Conservation (phyloP, 83 land plant genomes). For the Diphasiastrum complanatum region DNA sequence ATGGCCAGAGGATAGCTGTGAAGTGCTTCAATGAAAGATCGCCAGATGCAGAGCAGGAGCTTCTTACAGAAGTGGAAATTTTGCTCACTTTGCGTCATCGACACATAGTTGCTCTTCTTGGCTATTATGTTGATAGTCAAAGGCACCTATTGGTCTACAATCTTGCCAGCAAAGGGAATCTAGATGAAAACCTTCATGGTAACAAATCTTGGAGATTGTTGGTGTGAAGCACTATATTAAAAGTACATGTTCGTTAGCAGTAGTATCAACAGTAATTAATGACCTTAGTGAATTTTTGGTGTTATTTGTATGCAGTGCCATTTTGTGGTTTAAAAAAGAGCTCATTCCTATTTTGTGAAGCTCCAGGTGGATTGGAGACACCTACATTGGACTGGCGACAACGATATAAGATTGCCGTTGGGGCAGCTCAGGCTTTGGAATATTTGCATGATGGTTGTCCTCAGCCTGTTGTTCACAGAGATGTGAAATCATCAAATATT, state of each 20-base stretch:
- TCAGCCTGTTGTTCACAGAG: slow-evolving; percentile 64
- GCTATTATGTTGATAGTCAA: slow-evolving; percentile 47
- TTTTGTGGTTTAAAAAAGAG: too few species aligned
- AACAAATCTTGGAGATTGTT: too few species aligned
- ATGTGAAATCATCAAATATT: slow-evolving; percentile 89
- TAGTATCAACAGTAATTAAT: background rate
- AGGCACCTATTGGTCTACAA: slow-evolving; percentile 57
- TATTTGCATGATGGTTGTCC: slow-evolving; percentile 64
- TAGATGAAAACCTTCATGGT: slow-evolving; percentile 75
- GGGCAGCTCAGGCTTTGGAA: slow-evolving; percentile 56
- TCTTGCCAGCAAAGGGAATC: slow-evolving; percentile 53
- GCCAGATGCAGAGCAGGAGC: slow-evolving; percentile 48
- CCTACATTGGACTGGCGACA: slow-evolving; percentile 47
- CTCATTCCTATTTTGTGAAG: background rate
- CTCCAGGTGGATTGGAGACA: slow-evolving; percentile 35
- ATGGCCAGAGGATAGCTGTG: slow-evolving; percentile 59
- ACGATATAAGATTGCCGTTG: slow-evolving; percentile 56
- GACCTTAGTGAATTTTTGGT: background rate
- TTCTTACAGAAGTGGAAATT: slow-evolving; percentile 59
- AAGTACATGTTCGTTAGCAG: background rate
- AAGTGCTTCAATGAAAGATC: slow-evolving; percentile 51
- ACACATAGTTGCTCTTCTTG: slow-evolving; percentile 51
- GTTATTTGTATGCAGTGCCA: background rate
- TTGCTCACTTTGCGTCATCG: slow-evolving; percentile 50
- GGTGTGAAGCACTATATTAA: background rate